phyloP scores from a whole-genome alignment of 2,329 filamentous ascomycete genomes.

The Aspergillus phoenicis region DNA sequence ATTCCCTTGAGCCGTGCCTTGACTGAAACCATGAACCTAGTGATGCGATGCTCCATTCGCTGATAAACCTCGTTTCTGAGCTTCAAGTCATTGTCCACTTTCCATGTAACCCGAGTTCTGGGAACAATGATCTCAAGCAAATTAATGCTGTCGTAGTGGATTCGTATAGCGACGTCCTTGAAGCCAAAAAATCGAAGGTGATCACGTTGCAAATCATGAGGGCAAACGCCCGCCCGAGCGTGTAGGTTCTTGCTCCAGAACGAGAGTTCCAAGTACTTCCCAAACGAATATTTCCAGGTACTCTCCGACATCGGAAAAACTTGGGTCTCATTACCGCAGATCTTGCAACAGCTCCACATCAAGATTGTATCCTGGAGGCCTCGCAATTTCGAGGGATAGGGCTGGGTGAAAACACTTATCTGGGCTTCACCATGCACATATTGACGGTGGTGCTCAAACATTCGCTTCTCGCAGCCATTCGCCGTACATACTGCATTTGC shows the following conservation, averaged over 20 bases:
- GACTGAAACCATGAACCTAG: conserved; percentile 85
- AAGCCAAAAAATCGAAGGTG: conserved; percentile 92
- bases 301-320: conserved; percentile 88
- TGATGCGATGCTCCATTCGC: conserved; percentile 78
- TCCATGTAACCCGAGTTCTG: conserved; percentile 89
- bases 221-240: conserved; percentile 73
- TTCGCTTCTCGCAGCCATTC: conserved; percentile 82
- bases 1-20: conserved; percentile 82
- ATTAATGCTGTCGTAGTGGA: conserved; percentile 91
- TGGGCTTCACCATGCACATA: conserved; percentile 97
- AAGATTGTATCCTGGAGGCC: conserved; percentile 74
- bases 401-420: conserved; percentile 86
- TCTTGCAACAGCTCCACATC: conserved; percentile 97
- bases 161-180: conserved; percentile 78
- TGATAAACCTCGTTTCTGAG: conserved; percentile 90
- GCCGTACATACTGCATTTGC: conserved; percentile 77
- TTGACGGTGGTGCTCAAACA: conserved; percentile 91
- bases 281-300: conserved; percentile 98
- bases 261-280: conserved; percentile 94
- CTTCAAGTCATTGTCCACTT: conserved; percentile 88
- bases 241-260: conserved; percentile 90
- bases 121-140: conserved; percentile 94
- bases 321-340: conserved; percentile 87
- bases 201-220: conserved; percentile 89
- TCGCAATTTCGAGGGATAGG: conserved; percentile 66